Evolutionary conservation across 2,329 filamentous ascomycete genomes (phyloP).

Genomic region (Pezizomycotina sp.): DNA sequence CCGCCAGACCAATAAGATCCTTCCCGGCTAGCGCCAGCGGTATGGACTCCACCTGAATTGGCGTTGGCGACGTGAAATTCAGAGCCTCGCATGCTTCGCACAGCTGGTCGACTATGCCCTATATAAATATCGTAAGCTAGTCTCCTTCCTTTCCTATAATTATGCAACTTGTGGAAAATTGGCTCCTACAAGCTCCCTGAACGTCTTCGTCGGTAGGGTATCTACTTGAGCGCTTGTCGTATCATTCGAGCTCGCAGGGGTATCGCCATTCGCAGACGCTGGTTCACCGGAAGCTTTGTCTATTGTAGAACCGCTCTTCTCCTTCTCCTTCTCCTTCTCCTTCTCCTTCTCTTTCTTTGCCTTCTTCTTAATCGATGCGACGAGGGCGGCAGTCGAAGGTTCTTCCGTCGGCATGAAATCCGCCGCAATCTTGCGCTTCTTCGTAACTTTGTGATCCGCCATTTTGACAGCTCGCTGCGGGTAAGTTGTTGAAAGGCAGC

Average conservation of each 20-base stretch:
- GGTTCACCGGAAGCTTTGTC: not conserved
- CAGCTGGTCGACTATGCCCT: constrained; percentile 70
- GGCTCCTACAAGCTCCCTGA: constrained; percentile 34
- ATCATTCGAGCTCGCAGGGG: not conserved
- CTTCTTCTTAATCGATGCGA: constrained; percentile 20
- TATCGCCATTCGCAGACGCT: not conserved
- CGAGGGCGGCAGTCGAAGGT: constrained; percentile 12
- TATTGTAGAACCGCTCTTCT: constrained; percentile 1
- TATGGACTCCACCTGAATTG: constrained; percentile 76
- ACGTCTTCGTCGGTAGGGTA: constrained; percentile 29
- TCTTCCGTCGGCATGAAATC: constrained; percentile 7
- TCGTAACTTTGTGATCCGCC: too few relatives aligned
- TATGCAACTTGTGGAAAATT: constrained; percentile 5
- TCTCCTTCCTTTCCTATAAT: constrained; percentile 1
- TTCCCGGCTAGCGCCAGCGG: constrained; percentile 61
- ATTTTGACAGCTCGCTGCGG: too few relatives aligned
- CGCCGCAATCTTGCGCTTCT: constrained; percentile 17
- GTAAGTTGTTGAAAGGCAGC: too few relatives aligned
- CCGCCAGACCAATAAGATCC: constrained; percentile 83
- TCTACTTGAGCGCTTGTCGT: constrained; percentile 6
- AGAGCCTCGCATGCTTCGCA: constrained; percentile 75
- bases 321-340: constrained; percentile 1
- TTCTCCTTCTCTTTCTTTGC: constrained; percentile 5
- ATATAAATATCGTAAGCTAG: too few relatives aligned
- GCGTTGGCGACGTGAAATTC: constrained; percentile 70